A percentile compares a stretch with the other conserved stretches of the same genome.
phyloP scores from a whole-genome alignment of 202 grass and related monocot genomes.

The Tripidium arundinaceum region DNA sequence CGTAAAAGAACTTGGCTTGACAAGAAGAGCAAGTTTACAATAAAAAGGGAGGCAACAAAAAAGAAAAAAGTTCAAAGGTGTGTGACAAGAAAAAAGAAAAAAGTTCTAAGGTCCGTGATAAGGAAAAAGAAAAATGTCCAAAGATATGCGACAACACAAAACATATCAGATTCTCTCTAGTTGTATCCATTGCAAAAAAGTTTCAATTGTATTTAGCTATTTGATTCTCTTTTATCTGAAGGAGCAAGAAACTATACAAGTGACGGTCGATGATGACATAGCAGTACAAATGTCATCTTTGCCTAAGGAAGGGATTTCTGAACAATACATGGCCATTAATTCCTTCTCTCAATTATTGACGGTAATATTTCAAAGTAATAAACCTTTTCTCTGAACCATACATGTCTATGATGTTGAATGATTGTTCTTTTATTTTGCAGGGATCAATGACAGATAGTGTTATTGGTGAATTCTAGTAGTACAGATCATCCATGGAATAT shows the following conservation, averaged over 20 bases:
- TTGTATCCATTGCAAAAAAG: background rate
- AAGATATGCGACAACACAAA: background rate
- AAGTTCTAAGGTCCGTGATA: too few relatives aligned
- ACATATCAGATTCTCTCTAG: background rate
- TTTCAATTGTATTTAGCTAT: background rate
- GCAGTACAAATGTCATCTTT: background rate
- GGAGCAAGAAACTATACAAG: background rate
- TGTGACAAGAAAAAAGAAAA: background rate
- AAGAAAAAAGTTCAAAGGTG: too few relatives aligned
- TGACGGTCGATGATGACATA: background rate
- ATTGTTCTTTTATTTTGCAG: background rate
- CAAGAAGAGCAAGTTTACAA: too few relatives aligned
- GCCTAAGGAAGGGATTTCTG: background rate
- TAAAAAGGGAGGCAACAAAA: too few relatives aligned
- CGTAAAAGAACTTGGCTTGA: too few relatives aligned
- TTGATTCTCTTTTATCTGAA: background rate
- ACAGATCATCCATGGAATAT: background rate
- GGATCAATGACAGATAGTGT: background rate
- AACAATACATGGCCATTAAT: background rate
- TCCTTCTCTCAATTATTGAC: background rate
- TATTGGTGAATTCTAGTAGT: background rate
- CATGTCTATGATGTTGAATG: background rate
- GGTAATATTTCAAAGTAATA: background rate
- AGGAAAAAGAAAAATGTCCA: background rate
- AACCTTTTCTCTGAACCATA: background rate